Conservation (phyloP, 1,139 yeast species). For the Candida pseudocylindracea region DNA sequence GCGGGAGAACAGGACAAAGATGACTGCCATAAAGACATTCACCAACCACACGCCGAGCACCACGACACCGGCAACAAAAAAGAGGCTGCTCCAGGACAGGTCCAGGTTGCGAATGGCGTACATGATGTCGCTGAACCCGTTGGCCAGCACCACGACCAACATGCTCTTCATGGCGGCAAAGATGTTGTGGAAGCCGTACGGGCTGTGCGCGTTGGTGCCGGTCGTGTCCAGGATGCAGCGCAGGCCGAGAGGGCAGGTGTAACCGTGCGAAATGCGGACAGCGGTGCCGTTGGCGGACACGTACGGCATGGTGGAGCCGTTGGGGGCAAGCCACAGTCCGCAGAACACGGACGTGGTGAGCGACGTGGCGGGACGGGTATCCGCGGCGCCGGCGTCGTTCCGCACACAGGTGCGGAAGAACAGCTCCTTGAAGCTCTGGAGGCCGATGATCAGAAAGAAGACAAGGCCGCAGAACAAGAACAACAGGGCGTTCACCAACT, state of each 20-base stretch:
- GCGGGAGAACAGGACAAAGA: no score
- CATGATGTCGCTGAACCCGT: constrained; percentile 84
- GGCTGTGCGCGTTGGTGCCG: constrained; percentile 15
- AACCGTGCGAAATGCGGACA: constrained; percentile 37
- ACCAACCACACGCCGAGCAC: constrained; percentile 71
- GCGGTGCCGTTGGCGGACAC: constrained; percentile 23
- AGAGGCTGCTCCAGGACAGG: constrained; percentile 52
- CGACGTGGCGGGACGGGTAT: no score
- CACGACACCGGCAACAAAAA: constrained; percentile 53
- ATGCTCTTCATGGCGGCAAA: constrained; percentile 67
- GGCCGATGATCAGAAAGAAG: constrained; percentile 69
- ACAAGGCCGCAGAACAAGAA: constrained; percentile 70
- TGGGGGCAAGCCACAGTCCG: constrained; percentile 47
- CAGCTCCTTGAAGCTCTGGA: constrained; percentile 73
- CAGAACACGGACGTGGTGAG: constrained; percentile 41
- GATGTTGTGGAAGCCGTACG: constrained; percentile 66
- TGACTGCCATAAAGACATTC: constrained; percentile 50
- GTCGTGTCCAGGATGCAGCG: constrained; percentile 26
- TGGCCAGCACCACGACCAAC: constrained; percentile 74
- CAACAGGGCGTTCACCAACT: constrained; percentile 50
- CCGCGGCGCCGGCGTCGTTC: constrained; percentile 62
- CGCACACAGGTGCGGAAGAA: constrained; percentile 73
- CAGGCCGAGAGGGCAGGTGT: constrained; percentile 58
- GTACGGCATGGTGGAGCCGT: constrained; percentile 26
- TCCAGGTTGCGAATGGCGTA: constrained; percentile 73